phyloP scores from a whole-genome alignment of 495 filamentous ascomycete genomes.

The Choiromyces venosus region DNA sequence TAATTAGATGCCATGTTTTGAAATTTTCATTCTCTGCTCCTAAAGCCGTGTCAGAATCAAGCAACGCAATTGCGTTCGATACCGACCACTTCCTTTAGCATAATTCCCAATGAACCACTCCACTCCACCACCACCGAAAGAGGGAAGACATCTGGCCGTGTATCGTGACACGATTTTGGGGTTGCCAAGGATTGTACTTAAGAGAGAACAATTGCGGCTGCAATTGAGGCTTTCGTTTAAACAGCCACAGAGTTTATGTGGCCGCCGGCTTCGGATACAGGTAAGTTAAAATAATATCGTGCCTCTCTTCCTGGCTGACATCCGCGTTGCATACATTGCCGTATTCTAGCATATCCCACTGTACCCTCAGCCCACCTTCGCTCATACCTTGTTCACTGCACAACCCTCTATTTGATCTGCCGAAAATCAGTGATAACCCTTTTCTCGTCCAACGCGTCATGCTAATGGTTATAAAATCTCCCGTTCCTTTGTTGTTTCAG shows the following conservation, averaged over 20 bases:
- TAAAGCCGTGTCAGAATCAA: neutral
- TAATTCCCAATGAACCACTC: neutral
- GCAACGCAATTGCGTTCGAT: no score
- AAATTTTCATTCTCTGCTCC: neutral
- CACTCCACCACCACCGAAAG: neutral
- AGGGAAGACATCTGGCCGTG: neutral
- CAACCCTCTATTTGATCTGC: neutral
- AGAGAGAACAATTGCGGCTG: neutral
- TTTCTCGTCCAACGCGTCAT: no score
- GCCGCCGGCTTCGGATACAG: neutral
- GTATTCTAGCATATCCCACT: neutral
- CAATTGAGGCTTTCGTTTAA: neutral
- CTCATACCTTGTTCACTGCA: neutral
- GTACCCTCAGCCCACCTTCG: neutral
- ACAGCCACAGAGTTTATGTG: neutral
- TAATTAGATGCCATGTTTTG: neutral
- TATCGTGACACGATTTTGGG: neutral
- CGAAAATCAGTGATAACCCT: neutral
- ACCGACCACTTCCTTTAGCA: neutral
- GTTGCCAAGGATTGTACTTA: neutral
- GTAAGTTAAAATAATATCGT: neutral
- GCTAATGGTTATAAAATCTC: neutral
- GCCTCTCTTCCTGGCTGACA: neutral
- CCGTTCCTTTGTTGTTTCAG: neutral
- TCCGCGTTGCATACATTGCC: neutral